Evolutionary conservation across 2,329 filamentous ascomycete genomes (phyloP), one percentile per base, ranked within the genome.

Genomic region (Esteya vermicola): DNA sequence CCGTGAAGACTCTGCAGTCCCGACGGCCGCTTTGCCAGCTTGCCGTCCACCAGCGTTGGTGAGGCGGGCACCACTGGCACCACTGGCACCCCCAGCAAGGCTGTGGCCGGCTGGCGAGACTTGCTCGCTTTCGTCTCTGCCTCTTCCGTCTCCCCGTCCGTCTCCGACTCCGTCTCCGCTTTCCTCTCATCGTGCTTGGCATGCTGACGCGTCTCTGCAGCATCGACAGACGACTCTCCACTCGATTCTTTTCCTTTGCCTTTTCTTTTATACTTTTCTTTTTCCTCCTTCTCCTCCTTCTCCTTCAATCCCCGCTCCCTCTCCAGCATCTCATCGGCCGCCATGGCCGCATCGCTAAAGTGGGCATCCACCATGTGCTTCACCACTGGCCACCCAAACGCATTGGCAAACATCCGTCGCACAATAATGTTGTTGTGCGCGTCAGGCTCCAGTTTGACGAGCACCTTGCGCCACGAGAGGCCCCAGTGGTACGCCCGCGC

Each of bases 351-450:
- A 53, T 93, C 82, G 40, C 78, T 82, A 55, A 98, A 98, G 60
- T 98, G 91, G 0, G 85, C 86, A 52, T 96, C 88, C 39, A 91
- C 89, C 18, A 96, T 63, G 59, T 98, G 91, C 60, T 95, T 88
- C 37, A 96, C 67, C 1, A 98, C 91, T 1, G 91, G 91, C 91
- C 91, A 98, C 3, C 91, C 91, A 51, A 93, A 93, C 0, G 91
- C 91, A 53, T 98, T 98, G 42, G 86, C 81, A 57, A 98, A 98
- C 79, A 86, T 93, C 41, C 91, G 80, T 14, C 91, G 81, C 20
- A 98, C 91, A 44, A 96, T 81, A 49, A 98, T 93, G 58, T 98
- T 98, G 60, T 98, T 98, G 63, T 98, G 91, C 0, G 91, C 91
- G 59, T 98, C 91, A 0, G 91, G 91, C 55, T 98, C 89, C 3